Conservation (phyloP, 1,139 yeast species). For the Geotrichum bryndzae region DNA sequence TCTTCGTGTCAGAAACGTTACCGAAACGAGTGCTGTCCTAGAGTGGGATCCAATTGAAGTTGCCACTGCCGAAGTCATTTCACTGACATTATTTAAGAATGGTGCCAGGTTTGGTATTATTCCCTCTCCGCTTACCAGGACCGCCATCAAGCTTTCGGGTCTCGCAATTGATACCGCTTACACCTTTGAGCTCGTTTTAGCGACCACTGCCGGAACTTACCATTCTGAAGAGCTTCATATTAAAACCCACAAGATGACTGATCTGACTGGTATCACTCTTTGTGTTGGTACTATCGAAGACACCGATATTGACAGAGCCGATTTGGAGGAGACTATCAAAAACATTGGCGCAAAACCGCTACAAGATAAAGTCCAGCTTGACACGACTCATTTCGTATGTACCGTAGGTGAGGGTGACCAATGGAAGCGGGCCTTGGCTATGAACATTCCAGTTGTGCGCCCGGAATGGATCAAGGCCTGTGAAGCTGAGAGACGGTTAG, state of each 20-base stretch:
- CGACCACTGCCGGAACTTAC: slow-evolving; percentile 84
- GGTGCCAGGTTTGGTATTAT: slow-evolving; percentile 75
- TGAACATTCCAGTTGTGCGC: slow-evolving; percentile 88
- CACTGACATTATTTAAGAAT: slow-evolving; percentile 73
- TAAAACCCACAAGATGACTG: slow-evolving; percentile 93
- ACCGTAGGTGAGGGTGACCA: slow-evolving; percentile 62
- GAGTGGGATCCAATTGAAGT: slow-evolving; percentile 87
- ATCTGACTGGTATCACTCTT: slow-evolving; percentile 84
- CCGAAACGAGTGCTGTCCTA: slow-evolving; percentile 91
- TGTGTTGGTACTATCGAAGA: slow-evolving; percentile 74
- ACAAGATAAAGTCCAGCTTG: slow-evolving; percentile 69
- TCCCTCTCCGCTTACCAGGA: slow-evolving; percentile 75
- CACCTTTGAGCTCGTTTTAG: slow-evolving; percentile 70
- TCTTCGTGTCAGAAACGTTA: slow-evolving; percentile 67
- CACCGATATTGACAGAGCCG: slow-evolving; percentile 49
- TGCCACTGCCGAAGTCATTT: slow-evolving; percentile 77
- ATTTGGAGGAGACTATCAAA: slow-evolving; percentile 56
- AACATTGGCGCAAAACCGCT: slow-evolving; percentile 82
- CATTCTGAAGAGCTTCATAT: slow-evolving; percentile 63
- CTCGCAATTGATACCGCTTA: slow-evolving; percentile 80
- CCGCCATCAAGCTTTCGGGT: slow-evolving; percentile 85
- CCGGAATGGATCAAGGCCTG: slow-evolving; percentile 98
- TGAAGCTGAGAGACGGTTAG: slow-evolving; percentile 79
- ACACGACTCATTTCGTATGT: slow-evolving; percentile 90
- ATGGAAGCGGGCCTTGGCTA: slow-evolving; percentile 70